Percentiles rank a stretch among this genome's conserved stretches.
phyloP scores from a whole-genome alignment of 305 asterid genomes.

The Salvia sclarea region DNA sequence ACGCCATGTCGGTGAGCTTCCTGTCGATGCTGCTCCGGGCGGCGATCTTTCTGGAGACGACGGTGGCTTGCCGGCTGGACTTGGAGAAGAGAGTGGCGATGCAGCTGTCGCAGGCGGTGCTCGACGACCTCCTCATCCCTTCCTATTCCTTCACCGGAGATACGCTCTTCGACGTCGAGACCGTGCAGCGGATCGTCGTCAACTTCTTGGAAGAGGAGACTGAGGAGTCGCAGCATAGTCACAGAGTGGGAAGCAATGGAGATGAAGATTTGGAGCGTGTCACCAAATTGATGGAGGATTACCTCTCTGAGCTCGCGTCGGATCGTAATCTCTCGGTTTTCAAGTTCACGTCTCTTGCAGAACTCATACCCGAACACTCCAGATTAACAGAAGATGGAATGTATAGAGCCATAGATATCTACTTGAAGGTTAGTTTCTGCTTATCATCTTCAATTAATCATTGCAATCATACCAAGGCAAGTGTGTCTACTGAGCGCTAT shows the following conservation, averaged over 20 bases:
- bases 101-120: slow-evolving; percentile 79
- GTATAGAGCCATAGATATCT: slow-evolving; percentile 88
- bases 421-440: slow-evolving; percentile 65
- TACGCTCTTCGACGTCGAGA: slow-evolving; percentile 76
- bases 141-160: slow-evolving; percentile 68
- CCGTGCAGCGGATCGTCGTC: slow-evolving; percentile 63
- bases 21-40: slow-evolving; percentile 91
- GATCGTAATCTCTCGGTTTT: slow-evolving; percentile 66
- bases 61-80: slow-evolving; percentile 84
- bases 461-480: too few species aligned
- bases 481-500: too few species aligned
- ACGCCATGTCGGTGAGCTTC: slow-evolving; percentile 79
- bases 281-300: slow-evolving; percentile 76
- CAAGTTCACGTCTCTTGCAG: slow-evolving; percentile 63
- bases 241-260: not conserved
- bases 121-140: slow-evolving; percentile 82
- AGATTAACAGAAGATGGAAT: slow-evolving; percentile 83
- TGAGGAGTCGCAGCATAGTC: slow-evolving; percentile 31
- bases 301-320: slow-evolving; percentile 77
- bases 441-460: not conserved
- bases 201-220: slow-evolving; percentile 57
- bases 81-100: slow-evolving; percentile 78
- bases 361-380: slow-evolving; percentile 75
- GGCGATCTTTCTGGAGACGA: slow-evolving; percentile 70
- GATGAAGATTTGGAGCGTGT: slow-evolving; percentile 60